Conservation (phyloP, 345 rosid species). For the Pistacia vera region DNA sequence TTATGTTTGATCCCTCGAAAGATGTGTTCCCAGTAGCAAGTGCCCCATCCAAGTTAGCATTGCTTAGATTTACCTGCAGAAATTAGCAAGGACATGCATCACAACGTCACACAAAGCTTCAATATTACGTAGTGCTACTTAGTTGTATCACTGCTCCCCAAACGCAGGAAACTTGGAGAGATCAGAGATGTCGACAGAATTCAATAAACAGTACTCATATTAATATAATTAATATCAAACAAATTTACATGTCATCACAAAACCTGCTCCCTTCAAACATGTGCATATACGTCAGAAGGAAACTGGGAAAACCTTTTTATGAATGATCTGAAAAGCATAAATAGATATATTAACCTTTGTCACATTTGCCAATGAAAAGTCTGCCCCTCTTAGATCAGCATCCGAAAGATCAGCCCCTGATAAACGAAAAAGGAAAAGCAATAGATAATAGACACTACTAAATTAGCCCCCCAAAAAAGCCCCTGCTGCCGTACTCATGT, state of each 20-base stretch:
- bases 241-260: not conserved
- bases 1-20: slow-evolving; percentile 82
- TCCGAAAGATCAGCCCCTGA: slow-evolving; percentile 95
- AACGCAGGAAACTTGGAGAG: not conserved
- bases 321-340: not conserved
- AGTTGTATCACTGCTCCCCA: not conserved
- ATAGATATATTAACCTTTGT: slow-evolving; percentile 57
- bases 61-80: slow-evolving; percentile 75
- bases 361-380: slow-evolving; percentile 89
- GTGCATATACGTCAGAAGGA: not conserved
- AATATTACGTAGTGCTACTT: not conserved
- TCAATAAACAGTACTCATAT: too few species aligned
- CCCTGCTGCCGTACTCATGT: not conserved
- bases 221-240: not conserved
- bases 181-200: too few species aligned
- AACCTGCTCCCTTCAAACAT: not conserved
- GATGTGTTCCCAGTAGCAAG: slow-evolving; percentile 92
- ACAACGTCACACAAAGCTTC: not conserved
- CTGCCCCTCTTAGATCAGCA: slow-evolving; percentile 86
- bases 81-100: not conserved
- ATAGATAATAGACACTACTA: not conserved
- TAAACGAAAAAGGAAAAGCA: not conserved
- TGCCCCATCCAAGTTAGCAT: slow-evolving; percentile 96
- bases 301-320: not conserved
- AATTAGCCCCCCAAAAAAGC: not conserved